These are phyloP conservation scores for Acer campestre DNA, from an alignment of 345 rosid genomes.

Conservation along the genomic window DNA sequence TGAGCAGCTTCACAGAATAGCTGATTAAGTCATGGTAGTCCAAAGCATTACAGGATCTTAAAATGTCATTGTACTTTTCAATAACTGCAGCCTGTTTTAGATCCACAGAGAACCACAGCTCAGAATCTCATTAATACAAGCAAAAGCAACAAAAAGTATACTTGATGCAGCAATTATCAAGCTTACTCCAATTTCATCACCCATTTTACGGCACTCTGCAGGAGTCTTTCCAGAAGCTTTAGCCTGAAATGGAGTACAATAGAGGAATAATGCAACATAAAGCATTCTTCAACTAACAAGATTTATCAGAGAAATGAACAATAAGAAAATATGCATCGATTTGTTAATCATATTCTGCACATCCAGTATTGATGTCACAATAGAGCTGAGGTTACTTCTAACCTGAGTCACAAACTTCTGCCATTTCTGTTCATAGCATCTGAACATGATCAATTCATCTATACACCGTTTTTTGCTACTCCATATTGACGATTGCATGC, in stretches of 20 bases:
- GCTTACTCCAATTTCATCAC: constrained; percentile 84
- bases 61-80: constrained; percentile 60
- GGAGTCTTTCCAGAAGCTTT: constrained; percentile 90
- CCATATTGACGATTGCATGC: constrained; percentile 18
- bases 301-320: background rate
- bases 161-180: constrained; percentile 22
- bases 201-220: constrained; percentile 54
- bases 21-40: constrained; percentile 93
- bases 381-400: constrained; percentile 10
- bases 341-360: background rate
- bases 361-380: background rate
- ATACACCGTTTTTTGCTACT: constrained; percentile 22
- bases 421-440: constrained; percentile 64
- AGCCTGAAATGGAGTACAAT: constrained; percentile 50
- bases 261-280: background rate
- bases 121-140: constrained; percentile 30
- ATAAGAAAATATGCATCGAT: background rate
- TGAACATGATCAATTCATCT: background rate
- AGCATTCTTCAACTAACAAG: background rate
- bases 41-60: constrained; percentile 82
- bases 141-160: constrained; percentile 24
- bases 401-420: constrained; percentile 91
- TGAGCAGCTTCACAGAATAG: constrained; percentile 76
- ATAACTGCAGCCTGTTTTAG: constrained; percentile 79
- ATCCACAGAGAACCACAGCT: constrained; percentile 27